phyloP scores from a whole-genome alignment of 1,139 yeast species.

The Saccharomycopsis hybrid region DNA sequence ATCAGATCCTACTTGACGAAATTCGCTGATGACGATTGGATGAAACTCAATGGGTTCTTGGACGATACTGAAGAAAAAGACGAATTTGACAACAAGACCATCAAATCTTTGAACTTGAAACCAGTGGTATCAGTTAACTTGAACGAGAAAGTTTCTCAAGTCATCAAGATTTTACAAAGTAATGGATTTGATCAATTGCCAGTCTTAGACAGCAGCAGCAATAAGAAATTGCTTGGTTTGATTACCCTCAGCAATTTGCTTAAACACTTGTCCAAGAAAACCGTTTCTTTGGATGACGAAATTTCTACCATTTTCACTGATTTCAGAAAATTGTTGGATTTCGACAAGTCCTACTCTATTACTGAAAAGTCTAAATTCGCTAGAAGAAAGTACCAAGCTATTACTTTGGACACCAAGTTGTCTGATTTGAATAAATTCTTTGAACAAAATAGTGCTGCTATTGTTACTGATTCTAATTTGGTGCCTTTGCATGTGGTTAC shows the following conservation, averaged over 20 bases:
- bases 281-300: conserved; percentile 52
- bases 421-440: conserved; percentile 70
- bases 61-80: conserved; percentile 44
- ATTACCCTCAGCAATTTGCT: conserved; percentile 72
- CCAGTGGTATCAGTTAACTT: conserved; percentile 75
- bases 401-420: conserved; percentile 64
- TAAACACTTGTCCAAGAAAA: conserved; percentile 59
- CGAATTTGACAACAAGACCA: conserved; percentile 45
- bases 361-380: conserved; percentile 46
- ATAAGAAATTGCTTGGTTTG: conserved; percentile 66
- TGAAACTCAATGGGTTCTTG: conserved; percentile 68
- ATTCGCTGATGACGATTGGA: conserved; percentile 91
- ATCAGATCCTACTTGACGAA: conserved; percentile 82
- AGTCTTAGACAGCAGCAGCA: conserved; percentile 43
- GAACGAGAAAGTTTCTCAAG: conserved; percentile 55
- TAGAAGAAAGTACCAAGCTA: conserved; percentile 56
- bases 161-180: conserved; percentile 63
- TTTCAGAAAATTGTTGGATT: conserved; percentile 64
- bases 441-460: conserved; percentile 82
- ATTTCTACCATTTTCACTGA: conserved; percentile 63
- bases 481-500: conserved; percentile 83
- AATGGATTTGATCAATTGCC: conserved; percentile 88
- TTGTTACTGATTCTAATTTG: conserved; percentile 65
- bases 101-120: conserved; percentile 65
- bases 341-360: conserved; percentile 59